phyloP scores from a whole-genome alignment of 768 basidiomycete genomes.

The Mycena sanguinolenta region DNA sequence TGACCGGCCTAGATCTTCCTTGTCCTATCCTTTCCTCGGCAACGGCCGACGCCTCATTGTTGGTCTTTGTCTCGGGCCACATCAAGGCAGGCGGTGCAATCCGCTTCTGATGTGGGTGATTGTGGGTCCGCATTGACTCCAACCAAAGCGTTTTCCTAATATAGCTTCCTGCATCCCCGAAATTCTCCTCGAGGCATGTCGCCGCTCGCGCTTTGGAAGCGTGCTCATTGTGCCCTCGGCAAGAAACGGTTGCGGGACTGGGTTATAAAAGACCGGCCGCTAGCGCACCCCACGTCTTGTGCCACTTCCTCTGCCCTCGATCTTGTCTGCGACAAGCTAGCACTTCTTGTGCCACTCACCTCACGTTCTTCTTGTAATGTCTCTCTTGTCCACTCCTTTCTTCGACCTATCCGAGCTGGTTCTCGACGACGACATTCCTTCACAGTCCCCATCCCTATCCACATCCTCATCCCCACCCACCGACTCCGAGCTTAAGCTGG shows the following conservation, averaged over 20 bases:
- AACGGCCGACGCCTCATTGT: too few species aligned
- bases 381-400: not conserved
- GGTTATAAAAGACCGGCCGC: not conserved
- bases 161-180: not conserved
- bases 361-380: not conserved
- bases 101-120: not conserved
- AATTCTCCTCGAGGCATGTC: constrained; percentile 3
- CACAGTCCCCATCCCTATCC: not conserved
- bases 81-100: too few species aligned
- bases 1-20: too few species aligned
- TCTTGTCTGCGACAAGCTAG: constrained; percentile 2
- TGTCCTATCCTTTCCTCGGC: too few species aligned
- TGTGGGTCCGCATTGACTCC: not conserved
- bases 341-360: not conserved
- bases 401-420: not conserved
- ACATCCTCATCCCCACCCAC: too few species aligned
- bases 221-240: not conserved
- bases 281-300: not conserved
- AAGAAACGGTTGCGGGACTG: not conserved
- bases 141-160: not conserved
- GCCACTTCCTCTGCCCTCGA: too few species aligned
- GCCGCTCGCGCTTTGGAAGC: too few species aligned
- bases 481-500: too few species aligned
- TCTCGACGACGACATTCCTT: not conserved
- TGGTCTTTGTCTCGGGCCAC: too few species aligned